Evolutionary conservation across 371 early-diverging fungal genomes (phyloP), one percentile per base, ranked within the genome.

Genomic region (Mucor indicus): DNA sequence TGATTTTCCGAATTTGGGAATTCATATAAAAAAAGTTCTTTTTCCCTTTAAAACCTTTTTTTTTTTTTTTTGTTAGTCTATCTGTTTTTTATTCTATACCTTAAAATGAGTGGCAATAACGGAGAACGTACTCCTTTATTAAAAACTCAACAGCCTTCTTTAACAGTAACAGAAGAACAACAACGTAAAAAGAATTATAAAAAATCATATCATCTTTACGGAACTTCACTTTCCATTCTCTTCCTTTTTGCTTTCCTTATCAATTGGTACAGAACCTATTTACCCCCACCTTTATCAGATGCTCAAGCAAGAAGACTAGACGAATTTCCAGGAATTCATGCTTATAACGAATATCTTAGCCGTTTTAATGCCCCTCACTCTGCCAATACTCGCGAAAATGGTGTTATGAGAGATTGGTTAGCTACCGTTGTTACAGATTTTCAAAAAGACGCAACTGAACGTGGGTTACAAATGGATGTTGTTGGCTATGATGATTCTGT

Each of bases 291-390:
- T 3, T 53, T 67, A 17, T 61, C 71, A n/a, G 71, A 73, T 20
- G 55, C 46, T 4, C 48, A 60, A 48, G 60, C 60, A 5, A 57
- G 48, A 1, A 30, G 55, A 13, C 9, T 38, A 13, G 52, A 62
- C 48, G 74, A 48, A 15, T 79, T 79, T 43, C 47, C 80, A 6
- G 77, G 79, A 9, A 46, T 73, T 20, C 74, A 74, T 48, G 78
- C 80, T 1, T 83, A 72, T 53, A 61, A 79, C 19, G 62, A 49
- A 16, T 79, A 83, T 38, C 52, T 83, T 30, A 64, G 55, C 32
- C 63, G 63, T n/a, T 75, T 79, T 24, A 69, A 61, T 25, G 62
- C 59, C 27, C 83, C 83, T 12, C 81, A 80, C 35, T 65, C 83
- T 2, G 62, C 67, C 24, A 83, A 79, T 41, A 64, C 71, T 12